Base-by-base conservation (phyloP, 345 rosid species). In the Erysimum cheiranthoides region DNA sequence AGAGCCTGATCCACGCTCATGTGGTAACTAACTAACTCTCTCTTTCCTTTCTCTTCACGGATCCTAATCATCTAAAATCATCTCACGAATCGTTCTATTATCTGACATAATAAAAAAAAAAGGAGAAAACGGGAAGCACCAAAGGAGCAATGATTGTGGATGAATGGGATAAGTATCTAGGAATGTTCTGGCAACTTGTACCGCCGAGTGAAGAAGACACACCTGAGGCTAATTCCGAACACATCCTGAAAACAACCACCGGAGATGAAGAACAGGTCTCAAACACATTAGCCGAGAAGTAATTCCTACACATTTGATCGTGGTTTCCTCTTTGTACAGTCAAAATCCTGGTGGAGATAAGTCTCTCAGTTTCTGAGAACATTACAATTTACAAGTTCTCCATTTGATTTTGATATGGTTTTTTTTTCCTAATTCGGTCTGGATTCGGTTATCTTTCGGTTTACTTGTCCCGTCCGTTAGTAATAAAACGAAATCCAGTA, bases 191-290 rank as follows among this genome's bases (percentile, higher is more conserved):
- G 99, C 97, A 92, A 85, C 82, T 95, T 60, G 97, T 95, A 61
- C 99, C 99, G 5, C 99, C 99, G 25, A 92, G 97, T 42, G 99
- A 95, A 85, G 99, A 95, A 84, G 99, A 95, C 87, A 92, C 97
- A 18, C 99, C 94, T 0, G 99, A 95, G 84, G 99, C 97, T 56
- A 85, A 83, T 70, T 85, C 96, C 2, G 87, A 80, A 35, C 85
- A 83, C 47, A 84, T 75, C 59, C 80, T 83, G 77, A 82, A 79
- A 70, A 79, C 92, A 50, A 60, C 83, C 51, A 54, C 92, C 8
- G 96, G 85, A 42, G 80, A 80, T 62, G 92, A 66, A 66, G 77
- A 78, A 39, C 31, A 66, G 14, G 70, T 78, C 2, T 59, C 77
- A 16, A 78, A 34, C 50, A 72, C 73, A 49, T 13, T 72, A 0